These are phyloP conservation scores for Themeda triandra DNA, from an alignment of 176 grass and related monocot genomes.

Conservation along the genomic window DNA sequence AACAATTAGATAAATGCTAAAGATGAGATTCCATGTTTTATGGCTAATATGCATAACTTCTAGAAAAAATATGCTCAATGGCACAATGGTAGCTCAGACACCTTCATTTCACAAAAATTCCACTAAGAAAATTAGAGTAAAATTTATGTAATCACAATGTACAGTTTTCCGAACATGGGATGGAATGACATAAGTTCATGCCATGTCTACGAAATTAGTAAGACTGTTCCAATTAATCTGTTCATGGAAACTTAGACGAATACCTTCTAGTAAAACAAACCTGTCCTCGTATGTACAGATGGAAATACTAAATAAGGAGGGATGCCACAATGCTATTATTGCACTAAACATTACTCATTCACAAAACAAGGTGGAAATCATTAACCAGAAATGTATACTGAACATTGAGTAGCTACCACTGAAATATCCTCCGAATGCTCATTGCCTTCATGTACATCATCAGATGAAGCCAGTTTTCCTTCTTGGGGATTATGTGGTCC, in stretches of 20 bases:
- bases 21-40: background rate
- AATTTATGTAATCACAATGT: background rate
- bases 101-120: background rate
- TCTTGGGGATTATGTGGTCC: background rate
- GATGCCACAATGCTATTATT: background rate
- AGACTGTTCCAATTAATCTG: background rate
- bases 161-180: background rate
- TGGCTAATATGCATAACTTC: background rate
- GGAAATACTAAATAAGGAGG: background rate
- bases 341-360: background rate
- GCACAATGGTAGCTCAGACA: background rate
- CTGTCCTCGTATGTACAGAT: background rate
- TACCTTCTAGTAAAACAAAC: background rate
- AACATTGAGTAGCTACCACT: conserved; percentile 35
- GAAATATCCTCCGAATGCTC: conserved; percentile 43
- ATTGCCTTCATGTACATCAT: conserved; percentile 3
- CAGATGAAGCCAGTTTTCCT: conserved; percentile 6
- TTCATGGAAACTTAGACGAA: background rate
- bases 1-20: conserved; percentile 5
- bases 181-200: background rate
- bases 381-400: background rate
- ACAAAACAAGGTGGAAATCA: background rate
- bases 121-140: too few relatives aligned
- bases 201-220: background rate
- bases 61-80: background rate